Conservation (phyloP, 345 rosid genomes). For the Ricinus communis region DNA sequence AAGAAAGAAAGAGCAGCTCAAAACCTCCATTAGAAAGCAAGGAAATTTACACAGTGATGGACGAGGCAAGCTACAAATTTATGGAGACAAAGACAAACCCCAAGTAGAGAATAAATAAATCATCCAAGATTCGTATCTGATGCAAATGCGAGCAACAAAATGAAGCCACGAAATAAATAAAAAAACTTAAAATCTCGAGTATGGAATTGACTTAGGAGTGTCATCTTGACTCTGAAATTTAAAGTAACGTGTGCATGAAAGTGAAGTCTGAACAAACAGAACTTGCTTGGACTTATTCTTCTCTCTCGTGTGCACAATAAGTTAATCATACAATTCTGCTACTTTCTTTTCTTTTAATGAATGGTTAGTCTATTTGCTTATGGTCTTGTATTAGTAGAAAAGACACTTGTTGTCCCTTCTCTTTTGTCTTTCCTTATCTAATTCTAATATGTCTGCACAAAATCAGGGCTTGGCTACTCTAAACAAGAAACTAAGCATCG, state of each 20-base stretch:
- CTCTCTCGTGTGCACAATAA: too few relatives aligned
- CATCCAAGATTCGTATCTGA: slow-evolving; percentile 17
- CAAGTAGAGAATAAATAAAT: background rate
- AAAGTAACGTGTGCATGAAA: background rate
- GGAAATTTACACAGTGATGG: too few relatives aligned
- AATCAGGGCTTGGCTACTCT: too few relatives aligned
- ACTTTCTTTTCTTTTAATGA: too few relatives aligned
- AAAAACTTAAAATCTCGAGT: background rate
- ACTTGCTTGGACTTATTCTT: background rate
- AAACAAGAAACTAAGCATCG: too few relatives aligned
- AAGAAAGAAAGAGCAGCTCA: slow-evolving; percentile 23
- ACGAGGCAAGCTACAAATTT: background rate
- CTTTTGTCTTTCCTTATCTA: background rate
- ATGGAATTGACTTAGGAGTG: background rate
- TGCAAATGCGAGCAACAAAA: slow-evolving; percentile 16
- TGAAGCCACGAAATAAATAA: background rate
- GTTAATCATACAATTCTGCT: too few relatives aligned
- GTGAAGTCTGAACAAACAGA: background rate
- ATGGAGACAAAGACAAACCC: background rate
- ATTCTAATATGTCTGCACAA: background rate
- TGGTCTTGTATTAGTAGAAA: background rate
- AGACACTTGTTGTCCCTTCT: slow-evolving; percentile 8
- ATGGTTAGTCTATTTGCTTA: background rate
- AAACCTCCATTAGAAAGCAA: slow-evolving; percentile 29
- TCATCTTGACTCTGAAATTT: slow-evolving; percentile 11